Evolutionary conservation across 352 stramenopile genomes (phyloP).

Genomic region (Thalassiosira hispida): DNA sequence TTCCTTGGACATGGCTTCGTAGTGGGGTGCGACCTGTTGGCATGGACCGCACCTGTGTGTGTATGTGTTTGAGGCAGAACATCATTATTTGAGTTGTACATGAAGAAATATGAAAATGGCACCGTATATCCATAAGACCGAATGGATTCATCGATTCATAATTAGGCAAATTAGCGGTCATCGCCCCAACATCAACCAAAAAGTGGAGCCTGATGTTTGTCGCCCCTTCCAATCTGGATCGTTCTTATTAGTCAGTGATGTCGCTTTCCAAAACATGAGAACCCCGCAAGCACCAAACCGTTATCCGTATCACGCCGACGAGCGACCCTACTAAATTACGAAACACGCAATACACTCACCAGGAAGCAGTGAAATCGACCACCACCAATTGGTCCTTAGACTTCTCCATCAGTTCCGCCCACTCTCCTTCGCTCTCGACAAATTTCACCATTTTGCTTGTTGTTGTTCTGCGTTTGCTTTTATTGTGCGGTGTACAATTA

Average conservation of each 20-base stretch:
- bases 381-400: slow-evolving; percentile 81
- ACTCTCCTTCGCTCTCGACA: slow-evolving; percentile 68
- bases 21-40: slow-evolving; percentile 73
- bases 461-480: not conserved
- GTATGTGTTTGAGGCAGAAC: too few species aligned
- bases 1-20: slow-evolving; percentile 70
- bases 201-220: too few species aligned
- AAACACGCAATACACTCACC: slow-evolving; percentile 61
- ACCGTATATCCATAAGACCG: too few species aligned
- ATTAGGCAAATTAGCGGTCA: too few species aligned
- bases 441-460: slow-evolving; percentile 60
- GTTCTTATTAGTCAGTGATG: too few species aligned
- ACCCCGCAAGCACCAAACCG: not conserved
- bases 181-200: too few species aligned
- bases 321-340: not conserved
- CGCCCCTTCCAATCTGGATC: too few species aligned
- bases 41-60: slow-evolving; percentile 68
- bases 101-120: too few species aligned
- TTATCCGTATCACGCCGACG: not conserved
- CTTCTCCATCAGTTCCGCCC: slow-evolving; percentile 63
- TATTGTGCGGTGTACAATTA: too few species aligned
- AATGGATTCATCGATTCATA: too few species aligned
- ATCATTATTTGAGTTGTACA: too few species aligned
- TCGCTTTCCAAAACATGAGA: not conserved
- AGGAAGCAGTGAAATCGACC: slow-evolving; percentile 84